Conservation (phyloP, 306 rosid species). For the Quercus suber region DNA sequence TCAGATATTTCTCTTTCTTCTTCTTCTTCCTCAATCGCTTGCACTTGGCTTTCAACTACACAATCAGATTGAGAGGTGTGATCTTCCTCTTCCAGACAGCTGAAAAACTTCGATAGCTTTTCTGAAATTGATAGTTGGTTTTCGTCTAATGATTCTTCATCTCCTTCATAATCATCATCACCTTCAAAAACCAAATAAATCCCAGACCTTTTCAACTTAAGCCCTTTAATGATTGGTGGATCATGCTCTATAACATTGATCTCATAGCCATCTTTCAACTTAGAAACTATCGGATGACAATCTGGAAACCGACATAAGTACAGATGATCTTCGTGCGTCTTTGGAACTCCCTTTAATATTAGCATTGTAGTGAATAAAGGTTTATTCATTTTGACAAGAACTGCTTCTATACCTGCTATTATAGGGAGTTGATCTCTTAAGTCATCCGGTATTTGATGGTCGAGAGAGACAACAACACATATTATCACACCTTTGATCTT, state of each 20-base stretch:
- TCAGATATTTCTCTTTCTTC: not conserved
- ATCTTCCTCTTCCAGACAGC: constrained; percentile 15
- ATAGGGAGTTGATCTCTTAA: constrained; percentile 14
- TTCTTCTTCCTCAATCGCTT: not conserved
- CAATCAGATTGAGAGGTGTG: not conserved
- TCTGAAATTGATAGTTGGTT: constrained; percentile 51
- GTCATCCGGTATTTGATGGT: constrained; percentile 27
- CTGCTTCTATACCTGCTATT: constrained; percentile 36
- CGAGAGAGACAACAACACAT: constrained; percentile 46
- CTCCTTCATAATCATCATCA: constrained; percentile 65
- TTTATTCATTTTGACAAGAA: constrained; percentile 36
- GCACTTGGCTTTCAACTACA: constrained; percentile 7
- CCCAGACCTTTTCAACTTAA: constrained; percentile 54
- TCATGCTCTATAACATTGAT: constrained; percentile 26
- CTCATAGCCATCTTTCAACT: constrained; percentile 37
- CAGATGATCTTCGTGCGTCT: constrained; percentile 43
- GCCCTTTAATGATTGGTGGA: constrained; percentile 35
- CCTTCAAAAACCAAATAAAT: constrained; percentile 47
- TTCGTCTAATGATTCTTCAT: constrained; percentile 32
- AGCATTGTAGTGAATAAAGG: constrained; percentile 19
- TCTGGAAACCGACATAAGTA: constrained; percentile 43
- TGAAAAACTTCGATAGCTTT: constrained; percentile 45
- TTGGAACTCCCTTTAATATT: constrained; percentile 43
- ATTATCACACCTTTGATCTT: constrained; percentile 38
- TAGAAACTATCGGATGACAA: constrained; percentile 25